Conservation (phyloP, 306 rosid genomes). For the Glycine tomentella region DNA sequence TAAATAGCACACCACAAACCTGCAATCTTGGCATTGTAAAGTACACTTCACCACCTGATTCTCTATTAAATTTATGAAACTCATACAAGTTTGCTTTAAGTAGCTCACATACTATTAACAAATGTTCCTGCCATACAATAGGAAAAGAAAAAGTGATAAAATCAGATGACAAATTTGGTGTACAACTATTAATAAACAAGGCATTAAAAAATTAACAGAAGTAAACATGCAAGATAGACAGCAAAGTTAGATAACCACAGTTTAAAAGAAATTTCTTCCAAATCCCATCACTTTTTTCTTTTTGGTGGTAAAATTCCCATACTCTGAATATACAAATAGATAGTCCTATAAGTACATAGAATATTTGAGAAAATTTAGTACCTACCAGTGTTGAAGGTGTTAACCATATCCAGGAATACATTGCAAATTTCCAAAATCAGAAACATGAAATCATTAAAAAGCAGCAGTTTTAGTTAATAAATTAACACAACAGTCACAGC, state of each 20-base stretch:
- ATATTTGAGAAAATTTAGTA: constrained; percentile 3
- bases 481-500: background rate
- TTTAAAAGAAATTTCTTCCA: background rate
- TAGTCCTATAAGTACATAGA: background rate
- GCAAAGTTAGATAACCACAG: constrained; percentile 6
- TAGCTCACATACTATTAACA: constrained; percentile 88
- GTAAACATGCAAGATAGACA: background rate
- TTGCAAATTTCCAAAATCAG: background rate
- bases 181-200: constrained; percentile 3
- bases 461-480: background rate
- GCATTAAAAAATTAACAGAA: constrained; percentile 18
- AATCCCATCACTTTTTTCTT: background rate
- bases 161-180: constrained; percentile 7
- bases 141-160: constrained; percentile 26
- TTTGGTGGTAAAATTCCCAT: background rate
- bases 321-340: background rate
- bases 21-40: constrained; percentile 95
- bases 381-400: background rate
- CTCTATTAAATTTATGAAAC: constrained; percentile 91
- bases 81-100: constrained; percentile 91
- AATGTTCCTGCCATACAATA: constrained; percentile 70
- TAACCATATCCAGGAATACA: background rate
- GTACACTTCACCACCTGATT: constrained; percentile 96
- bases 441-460: background rate
- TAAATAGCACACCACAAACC: constrained; percentile 59